Percentiles rank a stretch among this genome's conserved stretches.
Conservation (phyloP, 2,329 filamentous ascomycete species). For the Fonsecaea monophora region DNA sequence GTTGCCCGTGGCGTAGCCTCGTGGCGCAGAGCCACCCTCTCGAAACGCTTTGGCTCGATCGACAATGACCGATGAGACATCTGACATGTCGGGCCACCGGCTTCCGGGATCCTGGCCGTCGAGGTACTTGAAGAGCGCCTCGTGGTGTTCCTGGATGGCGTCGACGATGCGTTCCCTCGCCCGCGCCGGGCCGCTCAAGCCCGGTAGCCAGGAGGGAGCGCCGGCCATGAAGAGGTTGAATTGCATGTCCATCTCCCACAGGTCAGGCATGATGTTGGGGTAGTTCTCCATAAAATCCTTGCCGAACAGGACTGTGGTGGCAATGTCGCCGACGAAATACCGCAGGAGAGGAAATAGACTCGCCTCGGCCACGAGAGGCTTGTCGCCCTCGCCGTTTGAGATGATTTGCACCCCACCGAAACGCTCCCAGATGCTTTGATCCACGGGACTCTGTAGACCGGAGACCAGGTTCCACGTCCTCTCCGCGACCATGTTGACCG, state of each 20-base stretch:
- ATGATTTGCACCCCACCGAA: slow-evolving; percentile 53
- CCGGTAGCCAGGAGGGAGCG: slow-evolving; percentile 62
- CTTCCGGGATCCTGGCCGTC: slow-evolving; percentile 52
- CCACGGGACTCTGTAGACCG: slow-evolving; percentile 65
- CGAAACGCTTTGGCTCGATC: slow-evolving; percentile 51
- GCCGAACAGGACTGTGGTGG: slow-evolving; percentile 59
- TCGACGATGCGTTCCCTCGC: slow-evolving; percentile 53
- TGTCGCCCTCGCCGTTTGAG: slow-evolving; percentile 44
- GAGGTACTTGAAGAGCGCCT: slow-evolving; percentile 52
- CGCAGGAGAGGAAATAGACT: slow-evolving; percentile 61
- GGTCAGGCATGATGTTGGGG: slow-evolving; percentile 60
- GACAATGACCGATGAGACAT: slow-evolving; percentile 55
- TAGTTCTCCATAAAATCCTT: slow-evolving; percentile 59
- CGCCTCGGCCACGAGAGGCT: slow-evolving; percentile 57
- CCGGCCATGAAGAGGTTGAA: slow-evolving; percentile 63
- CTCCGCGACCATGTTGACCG: slow-evolving; percentile 50
- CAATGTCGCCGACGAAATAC: slow-evolving; percentile 62
- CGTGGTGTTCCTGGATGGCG: slow-evolving; percentile 51
- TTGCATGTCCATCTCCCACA: slow-evolving; percentile 62
- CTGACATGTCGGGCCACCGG: slow-evolving; percentile 57
- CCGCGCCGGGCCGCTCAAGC: slow-evolving; percentile 56
- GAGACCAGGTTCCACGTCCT: slow-evolving; percentile 64
- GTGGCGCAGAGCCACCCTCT: slow-evolving; percentile 38
- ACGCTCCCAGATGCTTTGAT: slow-evolving; percentile 69
- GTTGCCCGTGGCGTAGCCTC: slow-evolving; percentile 50